Conservation (phyloP, 805 yeast genomes). For the Sugiyamaella smithiae region DNA sequence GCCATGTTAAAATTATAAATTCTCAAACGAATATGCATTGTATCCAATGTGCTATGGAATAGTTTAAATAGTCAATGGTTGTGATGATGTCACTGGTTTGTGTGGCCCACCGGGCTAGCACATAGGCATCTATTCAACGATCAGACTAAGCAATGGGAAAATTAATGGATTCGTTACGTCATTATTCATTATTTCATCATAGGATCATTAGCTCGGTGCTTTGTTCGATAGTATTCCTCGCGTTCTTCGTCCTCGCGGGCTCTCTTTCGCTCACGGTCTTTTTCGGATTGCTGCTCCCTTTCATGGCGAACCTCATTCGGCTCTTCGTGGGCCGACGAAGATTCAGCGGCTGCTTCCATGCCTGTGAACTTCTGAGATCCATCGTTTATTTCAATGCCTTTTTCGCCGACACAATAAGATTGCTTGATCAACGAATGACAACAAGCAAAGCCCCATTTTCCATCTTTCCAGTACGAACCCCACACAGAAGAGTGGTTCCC, state of each 20-base stretch:
- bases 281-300: not conserved
- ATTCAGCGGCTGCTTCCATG: not conserved
- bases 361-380: not conserved
- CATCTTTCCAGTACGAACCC: slow-evolving; percentile 45
- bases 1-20: too few relatives aligned
- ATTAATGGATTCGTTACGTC: too few relatives aligned
- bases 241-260: not conserved
- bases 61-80: too few relatives aligned
- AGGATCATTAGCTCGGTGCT: slow-evolving; percentile 5
- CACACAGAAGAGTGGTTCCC: slow-evolving; percentile 42
- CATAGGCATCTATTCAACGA: too few relatives aligned
- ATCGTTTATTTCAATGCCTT: slow-evolving; percentile 22
- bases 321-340: not conserved
- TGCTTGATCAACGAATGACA: slow-evolving; percentile 38
- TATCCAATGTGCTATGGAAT: too few relatives aligned
- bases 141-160: too few relatives aligned
- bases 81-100: too few relatives aligned
- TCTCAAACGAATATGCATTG: too few relatives aligned
- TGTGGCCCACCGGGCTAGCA: too few relatives aligned
- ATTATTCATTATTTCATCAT: slow-evolving; percentile 3
- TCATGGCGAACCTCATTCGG: too few relatives aligned
- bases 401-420: slow-evolving; percentile 36
- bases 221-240: slow-evolving; percentile 1
- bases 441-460: slow-evolving; percentile 46
- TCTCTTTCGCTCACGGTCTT: not conserved